Conservation (phyloP, 208 protist species). For the Trypanosomatidae sp. region DNA sequence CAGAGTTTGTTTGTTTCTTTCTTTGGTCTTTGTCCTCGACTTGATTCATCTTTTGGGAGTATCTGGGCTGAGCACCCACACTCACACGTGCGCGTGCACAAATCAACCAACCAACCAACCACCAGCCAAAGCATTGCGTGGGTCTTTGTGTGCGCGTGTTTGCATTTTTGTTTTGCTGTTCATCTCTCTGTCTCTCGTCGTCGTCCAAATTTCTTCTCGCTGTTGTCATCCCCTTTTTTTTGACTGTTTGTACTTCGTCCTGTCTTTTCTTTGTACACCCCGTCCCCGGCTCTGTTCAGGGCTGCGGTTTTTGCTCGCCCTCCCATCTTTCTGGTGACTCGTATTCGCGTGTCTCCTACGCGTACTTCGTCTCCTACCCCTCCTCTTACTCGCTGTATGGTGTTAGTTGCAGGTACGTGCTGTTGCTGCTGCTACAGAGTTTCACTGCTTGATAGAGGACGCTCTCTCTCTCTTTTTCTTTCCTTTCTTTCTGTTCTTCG, state of each 20-base stretch:
- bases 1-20: slow-evolving; percentile 7
- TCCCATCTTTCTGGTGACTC: background rate
- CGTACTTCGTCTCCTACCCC: background rate
- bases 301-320: background rate
- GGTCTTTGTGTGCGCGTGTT: background rate
- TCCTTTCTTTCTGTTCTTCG: background rate
- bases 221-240: background rate
- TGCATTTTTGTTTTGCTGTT: background rate
- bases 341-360: background rate
- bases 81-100: background rate
- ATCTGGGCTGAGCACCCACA: background rate
- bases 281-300: too few species aligned
- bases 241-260: background rate
- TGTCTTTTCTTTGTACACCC: background rate
- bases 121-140: background rate
- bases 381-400: background rate
- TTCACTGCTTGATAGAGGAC: slow-evolving; percentile 2
- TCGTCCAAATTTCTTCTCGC: background rate
- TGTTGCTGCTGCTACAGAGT: background rate
- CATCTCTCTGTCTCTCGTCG: background rate
- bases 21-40: slow-evolving; percentile 11
- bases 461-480: background rate
- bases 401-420: background rate
- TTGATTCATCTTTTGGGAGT: background rate
- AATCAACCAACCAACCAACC: background rate